These are phyloP conservation scores for Didymella keratinophila DNA, from an alignment of 2,329 filamentous ascomycete species.

Conservation along the genomic window DNA sequence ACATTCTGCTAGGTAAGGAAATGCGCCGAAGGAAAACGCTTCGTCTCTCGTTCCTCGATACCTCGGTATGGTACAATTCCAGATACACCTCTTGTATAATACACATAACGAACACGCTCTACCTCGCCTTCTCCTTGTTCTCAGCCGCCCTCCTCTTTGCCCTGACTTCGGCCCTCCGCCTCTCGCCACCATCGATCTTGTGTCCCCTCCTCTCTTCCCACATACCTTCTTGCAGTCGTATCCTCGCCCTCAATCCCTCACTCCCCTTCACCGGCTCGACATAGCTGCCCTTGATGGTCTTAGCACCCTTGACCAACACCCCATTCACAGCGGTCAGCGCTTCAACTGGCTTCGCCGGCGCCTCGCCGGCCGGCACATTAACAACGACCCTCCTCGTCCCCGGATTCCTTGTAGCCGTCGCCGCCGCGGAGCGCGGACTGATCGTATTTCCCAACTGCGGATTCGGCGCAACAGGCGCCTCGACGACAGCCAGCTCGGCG, in stretches of 20 bases:
- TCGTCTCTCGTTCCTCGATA: background rate
- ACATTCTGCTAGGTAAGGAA: background rate
- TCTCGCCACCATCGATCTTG: conserved; percentile 97
- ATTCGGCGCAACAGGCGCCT: conserved; percentile 56
- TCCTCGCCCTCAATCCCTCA: conserved; percentile 66
- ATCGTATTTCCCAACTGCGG: conserved; percentile 36
- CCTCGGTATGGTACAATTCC: background rate
- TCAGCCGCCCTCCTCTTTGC: conserved; percentile 85
- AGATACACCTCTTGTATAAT: background rate
- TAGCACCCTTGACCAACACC: conserved; percentile 72
- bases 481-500: conserved; percentile 65
- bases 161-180: conserved; percentile 82
- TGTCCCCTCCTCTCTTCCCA: conserved; percentile 88
- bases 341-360: conserved; percentile 45
- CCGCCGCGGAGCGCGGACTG: conserved; percentile 41
- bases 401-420: conserved; percentile 62
- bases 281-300: conserved; percentile 77
- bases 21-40: background rate
- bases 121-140: conserved; percentile 70
- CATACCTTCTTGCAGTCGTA: conserved; percentile 82
- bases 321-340: conserved; percentile 65
- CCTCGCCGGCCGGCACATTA: conserved; percentile 60
- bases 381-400: conserved; percentile 66
- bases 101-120: conserved; percentile 16
- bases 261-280: conserved; percentile 72